These are phyloP conservation scores for Lathyrus tuberosus DNA, from an alignment of 306 rosid genomes.

Conservation along the genomic window DNA sequence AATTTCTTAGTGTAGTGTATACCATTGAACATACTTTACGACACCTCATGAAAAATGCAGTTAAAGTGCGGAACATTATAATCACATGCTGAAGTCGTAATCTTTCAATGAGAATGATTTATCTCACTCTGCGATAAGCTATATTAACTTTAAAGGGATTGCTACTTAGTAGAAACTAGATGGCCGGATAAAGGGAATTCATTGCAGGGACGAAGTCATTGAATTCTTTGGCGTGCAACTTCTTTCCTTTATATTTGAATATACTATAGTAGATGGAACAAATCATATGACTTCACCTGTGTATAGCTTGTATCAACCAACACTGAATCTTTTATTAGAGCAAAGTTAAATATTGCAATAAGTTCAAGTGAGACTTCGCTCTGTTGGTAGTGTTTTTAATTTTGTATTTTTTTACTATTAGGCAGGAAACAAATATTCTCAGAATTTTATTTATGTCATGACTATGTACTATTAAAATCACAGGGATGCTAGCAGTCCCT, in stretches of 20 bases:
- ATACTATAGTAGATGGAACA: slow-evolving; percentile 5
- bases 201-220: no score
- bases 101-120: slow-evolving; percentile 1
- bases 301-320: slow-evolving; percentile 3
- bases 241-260: slow-evolving; percentile 16
- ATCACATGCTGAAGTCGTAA: not conserved
- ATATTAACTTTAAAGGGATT: slow-evolving; percentile 28
- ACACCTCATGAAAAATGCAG: not conserved
- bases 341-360: slow-evolving; percentile 6
- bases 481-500: slow-evolving; percentile 9
- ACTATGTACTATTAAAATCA: slow-evolving; percentile 28
- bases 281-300: not conserved
- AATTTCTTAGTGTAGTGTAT: not conserved
- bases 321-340: slow-evolving; percentile 4
- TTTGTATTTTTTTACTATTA: slow-evolving; percentile 14
- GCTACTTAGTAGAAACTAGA: slow-evolving; percentile 14
- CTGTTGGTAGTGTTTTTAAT: slow-evolving; percentile 13
- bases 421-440: slow-evolving; percentile 22
- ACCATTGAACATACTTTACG: slow-evolving; percentile 1
- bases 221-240: slow-evolving; percentile 23
- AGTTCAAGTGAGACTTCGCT: slow-evolving; percentile 15
- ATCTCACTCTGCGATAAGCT: slow-evolving; percentile 6
- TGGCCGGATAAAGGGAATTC: slow-evolving; percentile 7
- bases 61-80: slow-evolving; percentile 15
- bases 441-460: slow-evolving; percentile 25